Percentiles rank a stretch among this genome's conserved stretches.
phyloP scores from a whole-genome alignment of 306 rosid species.

The Vachellia pachyceras region DNA sequence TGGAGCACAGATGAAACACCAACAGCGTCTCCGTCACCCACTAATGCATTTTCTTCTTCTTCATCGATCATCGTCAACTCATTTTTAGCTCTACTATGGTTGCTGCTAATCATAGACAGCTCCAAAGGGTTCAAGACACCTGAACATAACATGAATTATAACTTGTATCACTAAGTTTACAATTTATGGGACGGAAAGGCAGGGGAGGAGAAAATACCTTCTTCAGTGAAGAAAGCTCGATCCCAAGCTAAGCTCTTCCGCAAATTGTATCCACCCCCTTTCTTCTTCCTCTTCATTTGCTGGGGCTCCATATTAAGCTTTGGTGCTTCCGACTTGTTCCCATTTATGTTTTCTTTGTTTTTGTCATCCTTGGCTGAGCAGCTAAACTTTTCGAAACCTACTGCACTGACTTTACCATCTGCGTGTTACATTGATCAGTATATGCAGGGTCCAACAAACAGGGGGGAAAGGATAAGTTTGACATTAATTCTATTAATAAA shows the following conservation, averaged over 20 bases:
- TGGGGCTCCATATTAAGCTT: conserved; percentile 68
- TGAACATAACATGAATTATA: conserved; percentile 22
- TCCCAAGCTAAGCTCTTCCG: conserved; percentile 97
- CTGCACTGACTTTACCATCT: conserved; percentile 40
- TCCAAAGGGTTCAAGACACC: conserved; percentile 84
- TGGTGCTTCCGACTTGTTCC: conserved; percentile 51
- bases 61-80: conserved; percentile 60
- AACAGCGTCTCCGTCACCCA: neutral
- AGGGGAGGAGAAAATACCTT: conserved; percentile 51
- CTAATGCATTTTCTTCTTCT: conserved; percentile 16
- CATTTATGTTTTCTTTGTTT: conserved; percentile 54
- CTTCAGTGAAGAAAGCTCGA: conserved; percentile 87
- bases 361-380: conserved; percentile 30
- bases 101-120: conserved; percentile 83
- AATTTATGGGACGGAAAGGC: neutral
- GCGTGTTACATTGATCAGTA: conserved; percentile 13
- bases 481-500: neutral
- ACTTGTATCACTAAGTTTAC: neutral
- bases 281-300: conserved; percentile 85
- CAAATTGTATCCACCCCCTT: conserved; percentile 73
- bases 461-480: neutral
- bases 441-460: neutral
- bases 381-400: conserved; percentile 31
- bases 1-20: conserved; percentile 6
- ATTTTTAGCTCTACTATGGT: conserved; percentile 38